Conservation (phyloP, 2,329 filamentous ascomycete genomes). For the Colletotrichum cuscutae region DNA sequence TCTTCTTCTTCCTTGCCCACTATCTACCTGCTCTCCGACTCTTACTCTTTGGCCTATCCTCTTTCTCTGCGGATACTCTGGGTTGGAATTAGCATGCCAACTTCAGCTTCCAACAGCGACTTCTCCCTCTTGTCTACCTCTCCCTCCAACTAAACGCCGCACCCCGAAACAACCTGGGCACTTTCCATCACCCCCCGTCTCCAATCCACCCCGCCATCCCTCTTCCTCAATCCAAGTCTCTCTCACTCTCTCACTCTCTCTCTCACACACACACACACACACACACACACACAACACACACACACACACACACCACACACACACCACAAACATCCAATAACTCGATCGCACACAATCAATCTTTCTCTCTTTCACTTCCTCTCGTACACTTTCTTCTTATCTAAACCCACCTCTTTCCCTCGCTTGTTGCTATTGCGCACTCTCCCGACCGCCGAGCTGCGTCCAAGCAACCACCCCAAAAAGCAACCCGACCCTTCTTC, state of each 20-base stretch:
- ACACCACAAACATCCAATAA: conserved; percentile 2
- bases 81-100: conserved; percentile 31
- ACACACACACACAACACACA: background rate
- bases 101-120: conserved; percentile 29
- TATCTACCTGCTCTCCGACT: background rate
- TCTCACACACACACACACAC: background rate
- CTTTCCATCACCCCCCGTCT: conserved; percentile 4
- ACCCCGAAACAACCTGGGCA: conserved; percentile 20
- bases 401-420: conserved; percentile 26
- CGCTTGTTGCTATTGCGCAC: conserved; percentile 31
- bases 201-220: conserved; percentile 35
- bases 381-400: background rate
- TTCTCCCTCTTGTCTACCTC: conserved; percentile 25
- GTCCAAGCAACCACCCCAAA: conserved; percentile 35
- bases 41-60: background rate
- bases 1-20: too few species aligned
- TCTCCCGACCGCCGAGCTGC: conserved; percentile 18
- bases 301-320: background rate
- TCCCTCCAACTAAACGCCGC: conserved; percentile 24
- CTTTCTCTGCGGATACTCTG: conserved; percentile 1
- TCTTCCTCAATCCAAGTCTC: background rate
- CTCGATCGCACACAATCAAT: background rate
- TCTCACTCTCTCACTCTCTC: background rate
- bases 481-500: conserved; percentile 39
- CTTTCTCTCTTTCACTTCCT: background rate